Evolutionary conservation across 805 yeast species (phyloP), one percentile per base, ranked within the genome.

Genomic region (Candida boleticola): DNA sequence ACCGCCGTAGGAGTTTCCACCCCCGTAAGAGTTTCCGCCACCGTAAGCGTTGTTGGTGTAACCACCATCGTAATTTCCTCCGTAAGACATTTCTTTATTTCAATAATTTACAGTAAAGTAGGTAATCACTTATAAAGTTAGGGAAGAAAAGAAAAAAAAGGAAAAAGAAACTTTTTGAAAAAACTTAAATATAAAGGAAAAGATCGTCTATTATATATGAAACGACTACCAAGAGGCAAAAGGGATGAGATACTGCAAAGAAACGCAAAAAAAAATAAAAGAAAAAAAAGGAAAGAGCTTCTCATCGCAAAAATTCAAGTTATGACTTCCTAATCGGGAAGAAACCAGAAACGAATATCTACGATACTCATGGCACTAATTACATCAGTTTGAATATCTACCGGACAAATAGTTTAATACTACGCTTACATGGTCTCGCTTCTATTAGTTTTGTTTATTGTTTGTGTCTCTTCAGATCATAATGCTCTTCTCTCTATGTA

Each of bases 41-140:
- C 55, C 48, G 52, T 48, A 43, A 21, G 67, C 51, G 41, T 58
- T 56, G 47, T 50, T 50, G 20, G 41, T 38, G 43, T 46, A 45
- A 34, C 53, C 51, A 32, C 49, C 46, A 39, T 42, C 38, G 42
- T 58, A 58, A 45, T 61, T 61, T 57, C 66, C 66, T 55, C 62
- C 61, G 57, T 67, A 68, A 52, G 76, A 69, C 76, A 73, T 72
- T 23, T 42, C 60, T 30, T n/a, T n/a, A n/a, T n/a, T n/a, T n/a
- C n/a, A n/a, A n/a, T n/a, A n/a, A n/a, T n/a, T n/a, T n/a, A n/a
- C n/a, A n/a, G n/a, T n/a, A n/a, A n/a, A n/a, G n/a, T n/a, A 2
- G 21, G 10, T n/a, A 34, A 18, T 39, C 2, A 14, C 11, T 35
- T 16, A 5, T 35, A 35, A 31, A 34, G 5, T 14, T 21, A 19